These are phyloP conservation scores for Globisporangium nunn DNA, from an alignment of 352 stramenopile genomes.

Conservation along the genomic window DNA sequence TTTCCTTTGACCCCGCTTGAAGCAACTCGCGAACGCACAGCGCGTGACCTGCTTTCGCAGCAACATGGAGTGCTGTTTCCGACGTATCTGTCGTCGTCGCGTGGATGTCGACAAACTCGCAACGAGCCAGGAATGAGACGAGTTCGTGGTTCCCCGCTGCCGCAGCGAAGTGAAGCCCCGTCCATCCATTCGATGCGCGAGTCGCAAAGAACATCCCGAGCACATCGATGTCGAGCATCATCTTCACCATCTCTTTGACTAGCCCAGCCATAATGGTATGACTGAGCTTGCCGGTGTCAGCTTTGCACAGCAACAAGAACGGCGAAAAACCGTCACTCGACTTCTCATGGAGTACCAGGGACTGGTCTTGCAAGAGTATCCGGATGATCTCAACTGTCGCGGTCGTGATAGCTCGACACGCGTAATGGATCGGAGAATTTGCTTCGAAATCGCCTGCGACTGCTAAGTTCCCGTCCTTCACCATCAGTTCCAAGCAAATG, in stretches of 20 bases:
- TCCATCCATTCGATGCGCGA: slow-evolving; percentile 35
- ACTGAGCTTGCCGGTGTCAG: neutral
- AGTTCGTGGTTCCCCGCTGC: slow-evolving; percentile 44
- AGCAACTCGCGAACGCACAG: slow-evolving; percentile 37
- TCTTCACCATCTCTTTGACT: slow-evolving; percentile 27
- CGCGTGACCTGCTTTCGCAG: slow-evolving; percentile 23
- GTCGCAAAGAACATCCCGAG: slow-evolving; percentile 44
- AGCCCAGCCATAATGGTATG: slow-evolving; percentile 13
- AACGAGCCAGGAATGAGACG: slow-evolving; percentile 25
- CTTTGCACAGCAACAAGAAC: slow-evolving; percentile 45
- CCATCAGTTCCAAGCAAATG: slow-evolving; percentile 35
- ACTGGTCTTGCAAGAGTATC: slow-evolving; percentile 34
- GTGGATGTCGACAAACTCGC: slow-evolving; percentile 29
- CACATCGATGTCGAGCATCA: slow-evolving; percentile 56
- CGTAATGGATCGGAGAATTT: slow-evolving; percentile 57
- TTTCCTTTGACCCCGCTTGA: slow-evolving; percentile 23
- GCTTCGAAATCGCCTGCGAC: slow-evolving; percentile 36
- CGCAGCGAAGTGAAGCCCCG: slow-evolving; percentile 43
- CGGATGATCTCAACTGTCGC: slow-evolving; percentile 37
- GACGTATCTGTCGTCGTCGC: slow-evolving; percentile 22
- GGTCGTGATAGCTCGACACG: slow-evolving; percentile 40
- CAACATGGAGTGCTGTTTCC: slow-evolving; percentile 58
- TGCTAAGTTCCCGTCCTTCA: slow-evolving; percentile 22
- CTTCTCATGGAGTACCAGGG: slow-evolving; percentile 29
- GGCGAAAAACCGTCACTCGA: slow-evolving; percentile 30